Conservation (phyloP, 2,329 filamentous ascomycete species). For the Pyricularia grisea region DNA sequence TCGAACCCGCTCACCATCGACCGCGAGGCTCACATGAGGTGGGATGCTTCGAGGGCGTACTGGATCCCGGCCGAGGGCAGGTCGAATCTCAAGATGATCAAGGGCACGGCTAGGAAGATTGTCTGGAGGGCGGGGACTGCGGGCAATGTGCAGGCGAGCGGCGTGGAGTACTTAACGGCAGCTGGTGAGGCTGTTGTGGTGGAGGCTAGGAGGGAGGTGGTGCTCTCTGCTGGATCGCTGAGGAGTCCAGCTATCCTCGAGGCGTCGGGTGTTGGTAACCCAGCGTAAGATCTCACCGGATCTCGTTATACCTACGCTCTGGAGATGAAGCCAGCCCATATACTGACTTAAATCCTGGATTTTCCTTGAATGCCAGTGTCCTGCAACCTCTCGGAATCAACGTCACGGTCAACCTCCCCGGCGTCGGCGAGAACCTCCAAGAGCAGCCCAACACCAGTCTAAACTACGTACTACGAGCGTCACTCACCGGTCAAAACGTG, state of each 20-base stretch:
- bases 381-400: slow-evolving; percentile 31
- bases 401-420: slow-evolving; percentile 32
- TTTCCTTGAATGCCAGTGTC: slow-evolving; percentile 35
- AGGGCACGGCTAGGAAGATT: slow-evolving; percentile 24
- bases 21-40: slow-evolving; percentile 22
- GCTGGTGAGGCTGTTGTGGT: slow-evolving; percentile 24
- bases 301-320: no score
- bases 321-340: neutral
- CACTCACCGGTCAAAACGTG: slow-evolving; percentile 9
- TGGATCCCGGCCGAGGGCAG: slow-evolving; percentile 26
- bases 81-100: slow-evolving; percentile 27
- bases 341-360: neutral
- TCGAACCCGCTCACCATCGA: slow-evolving; percentile 31
- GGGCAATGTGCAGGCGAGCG: slow-evolving; percentile 10
- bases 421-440: slow-evolving; percentile 43
- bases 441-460: slow-evolving; percentile 33
- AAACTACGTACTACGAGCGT: slow-evolving; percentile 14
- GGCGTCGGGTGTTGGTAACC: slow-evolving; percentile 40
- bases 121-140: slow-evolving; percentile 14
- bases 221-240: slow-evolving; percentile 38
- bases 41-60: slow-evolving; percentile 31
- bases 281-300: slow-evolving; percentile 3
- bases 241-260: slow-evolving; percentile 43
- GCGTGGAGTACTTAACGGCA: slow-evolving; percentile 25
- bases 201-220: slow-evolving; percentile 33